Percentiles rank a stretch among this genome's conserved stretches.
Evolutionary conservation across 768 basidiomycete species (phyloP).

Genomic region (Leccinum obscurum): DNA sequence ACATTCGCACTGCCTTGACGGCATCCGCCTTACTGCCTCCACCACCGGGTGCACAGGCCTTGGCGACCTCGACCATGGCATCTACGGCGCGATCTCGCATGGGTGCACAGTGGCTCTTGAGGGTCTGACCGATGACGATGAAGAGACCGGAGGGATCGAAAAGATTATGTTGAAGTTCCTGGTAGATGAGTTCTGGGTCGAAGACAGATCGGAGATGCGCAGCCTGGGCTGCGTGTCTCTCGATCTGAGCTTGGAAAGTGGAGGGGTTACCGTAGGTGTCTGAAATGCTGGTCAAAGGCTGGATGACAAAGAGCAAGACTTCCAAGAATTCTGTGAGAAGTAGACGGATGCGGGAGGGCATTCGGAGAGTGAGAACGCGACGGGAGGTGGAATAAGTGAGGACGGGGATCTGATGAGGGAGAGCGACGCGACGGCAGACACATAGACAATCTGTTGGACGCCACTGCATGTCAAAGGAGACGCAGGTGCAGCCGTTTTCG

Average conservation of each 20-base stretch:
- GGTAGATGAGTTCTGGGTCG: constrained; percentile 79
- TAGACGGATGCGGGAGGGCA: constrained; percentile 68
- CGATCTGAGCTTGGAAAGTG: constrained; percentile 58
- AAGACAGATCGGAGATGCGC: constrained; percentile 71
- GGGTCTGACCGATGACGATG: constrained; percentile 70
- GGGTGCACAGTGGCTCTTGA: constrained; percentile 91
- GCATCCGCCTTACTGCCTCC: constrained; percentile 60
- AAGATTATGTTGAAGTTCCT: constrained; percentile 72
- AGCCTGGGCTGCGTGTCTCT: constrained; percentile 63
- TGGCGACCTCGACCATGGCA: constrained; percentile 74
- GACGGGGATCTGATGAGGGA: constrained; percentile 42
- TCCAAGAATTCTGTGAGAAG: constrained; percentile 77
- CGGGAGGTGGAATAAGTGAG: constrained; percentile 45
- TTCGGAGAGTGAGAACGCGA: constrained; percentile 57
- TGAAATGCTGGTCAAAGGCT: constrained; percentile 66
- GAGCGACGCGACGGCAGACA: constrained; percentile 47
- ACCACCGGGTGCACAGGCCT: constrained; percentile 53
- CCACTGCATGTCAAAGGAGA: constrained; percentile 66
- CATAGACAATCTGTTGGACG: constrained; percentile 57
- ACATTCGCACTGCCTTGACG: constrained; percentile 73
- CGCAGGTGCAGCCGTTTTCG: constrained; percentile 79
- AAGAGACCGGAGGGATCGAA: constrained; percentile 84
- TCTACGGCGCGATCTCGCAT: constrained; percentile 87
- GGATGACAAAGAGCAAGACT: constrained; percentile 81
- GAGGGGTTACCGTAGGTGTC: constrained; percentile 61